Conservation (phyloP, 768 basidiomycete species). For the Zangia roseola region DNA sequence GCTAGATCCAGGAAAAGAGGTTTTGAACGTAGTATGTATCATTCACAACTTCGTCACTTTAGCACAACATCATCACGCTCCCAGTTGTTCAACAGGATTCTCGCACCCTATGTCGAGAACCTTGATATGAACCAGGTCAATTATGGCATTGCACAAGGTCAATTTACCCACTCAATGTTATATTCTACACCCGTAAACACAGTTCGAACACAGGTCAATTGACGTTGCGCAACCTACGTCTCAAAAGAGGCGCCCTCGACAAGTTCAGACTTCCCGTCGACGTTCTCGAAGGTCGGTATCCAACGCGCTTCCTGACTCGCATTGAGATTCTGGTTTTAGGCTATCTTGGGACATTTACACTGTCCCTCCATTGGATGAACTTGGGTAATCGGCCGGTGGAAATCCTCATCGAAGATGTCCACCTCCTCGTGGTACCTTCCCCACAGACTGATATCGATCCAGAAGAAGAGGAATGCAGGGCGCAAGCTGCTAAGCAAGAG, state of each 20-base stretch:
- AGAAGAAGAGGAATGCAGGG: conserved; percentile 80
- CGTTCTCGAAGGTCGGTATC: conserved; percentile 75
- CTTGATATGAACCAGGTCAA: conserved; percentile 93
- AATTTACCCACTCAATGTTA: conserved; percentile 5
- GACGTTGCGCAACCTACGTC: conserved; percentile 73
- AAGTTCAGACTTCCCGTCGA: conserved; percentile 95
- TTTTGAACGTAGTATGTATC: conserved; percentile 64
- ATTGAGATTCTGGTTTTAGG: conserved; percentile 43
- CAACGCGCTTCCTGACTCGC: background rate
- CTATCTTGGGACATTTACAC: conserved; percentile 80
- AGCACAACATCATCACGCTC: background rate
- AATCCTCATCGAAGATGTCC: conserved; percentile 89
- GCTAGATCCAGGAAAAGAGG: conserved; percentile 83
- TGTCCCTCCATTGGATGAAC: conserved; percentile 89
- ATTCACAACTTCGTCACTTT: background rate
- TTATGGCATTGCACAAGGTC: conserved; percentile 87
- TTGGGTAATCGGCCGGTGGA: conserved; percentile 88
- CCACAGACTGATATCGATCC: conserved; percentile 66
- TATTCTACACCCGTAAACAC: conserved; percentile 1
- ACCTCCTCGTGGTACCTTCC: conserved; percentile 87
- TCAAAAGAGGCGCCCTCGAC: conserved; percentile 93
- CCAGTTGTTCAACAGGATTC: conserved; percentile 84
- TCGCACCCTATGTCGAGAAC: conserved; percentile 95
- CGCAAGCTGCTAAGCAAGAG: conserved; percentile 85
- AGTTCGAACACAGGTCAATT: conserved; percentile 55